These are phyloP conservation scores for Penicillium decumbens DNA, from an alignment of 2,329 filamentous ascomycete species.

Conservation along the genomic window DNA sequence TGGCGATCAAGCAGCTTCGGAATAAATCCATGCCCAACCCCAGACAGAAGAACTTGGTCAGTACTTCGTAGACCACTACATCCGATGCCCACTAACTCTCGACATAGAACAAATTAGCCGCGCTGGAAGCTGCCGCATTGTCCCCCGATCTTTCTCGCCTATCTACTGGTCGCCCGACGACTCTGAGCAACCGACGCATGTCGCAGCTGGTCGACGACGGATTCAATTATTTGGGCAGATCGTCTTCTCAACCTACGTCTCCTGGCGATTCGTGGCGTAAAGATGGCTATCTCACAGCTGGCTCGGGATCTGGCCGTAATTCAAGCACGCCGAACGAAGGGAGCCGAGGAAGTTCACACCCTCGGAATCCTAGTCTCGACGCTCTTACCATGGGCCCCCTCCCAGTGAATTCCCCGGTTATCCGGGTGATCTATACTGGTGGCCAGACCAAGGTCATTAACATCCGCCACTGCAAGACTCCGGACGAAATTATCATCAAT, in stretches of 20 bases:
- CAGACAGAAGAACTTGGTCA: conserved; percentile 79
- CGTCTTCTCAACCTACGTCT: conserved; percentile 65
- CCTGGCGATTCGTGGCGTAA: conserved; percentile 52
- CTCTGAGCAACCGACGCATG: conserved; percentile 58
- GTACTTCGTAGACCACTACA: conserved; percentile 27
- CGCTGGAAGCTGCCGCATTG: conserved; percentile 63
- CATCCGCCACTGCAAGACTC: conserved; percentile 83
- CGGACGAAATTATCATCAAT: conserved; percentile 86
- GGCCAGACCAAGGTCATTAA: conserved; percentile 92
- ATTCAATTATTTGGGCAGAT: conserved; percentile 49
- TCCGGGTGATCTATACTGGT: conserved; percentile 86
- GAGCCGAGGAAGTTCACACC: conserved; percentile 63
- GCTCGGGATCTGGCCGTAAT: conserved; percentile 51
- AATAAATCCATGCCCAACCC: conserved; percentile 71
- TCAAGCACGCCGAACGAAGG: conserved; percentile 62
- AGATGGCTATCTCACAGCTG: conserved; percentile 53
- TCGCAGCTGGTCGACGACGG: conserved; percentile 45
- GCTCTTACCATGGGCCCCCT: conserved; percentile 79
- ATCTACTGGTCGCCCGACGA: conserved; percentile 51
- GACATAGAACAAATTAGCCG: conserved; percentile 72
- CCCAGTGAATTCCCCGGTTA: conserved; percentile 80
- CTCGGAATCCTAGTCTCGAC: conserved; percentile 79
- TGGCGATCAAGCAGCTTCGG: conserved; percentile 76
- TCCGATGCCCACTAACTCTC: conserved; percentile 12
- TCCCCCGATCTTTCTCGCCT: conserved; percentile 63